Base-by-base conservation (phyloP, 2,329 filamentous ascomycete species). In the Pyrenophora tritici-repentis region DNA sequence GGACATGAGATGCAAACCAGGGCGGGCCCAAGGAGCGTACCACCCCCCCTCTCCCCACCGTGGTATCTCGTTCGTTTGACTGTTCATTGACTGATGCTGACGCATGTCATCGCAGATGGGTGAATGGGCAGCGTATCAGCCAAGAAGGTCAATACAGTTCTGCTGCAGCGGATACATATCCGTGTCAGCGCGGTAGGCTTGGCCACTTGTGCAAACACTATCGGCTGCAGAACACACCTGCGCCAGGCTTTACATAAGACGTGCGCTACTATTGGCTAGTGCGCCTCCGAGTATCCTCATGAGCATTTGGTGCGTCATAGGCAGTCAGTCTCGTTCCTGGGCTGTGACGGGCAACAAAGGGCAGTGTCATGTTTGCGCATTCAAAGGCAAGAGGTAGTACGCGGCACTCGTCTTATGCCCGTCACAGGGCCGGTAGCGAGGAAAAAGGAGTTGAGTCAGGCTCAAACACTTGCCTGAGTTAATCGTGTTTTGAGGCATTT, bases 401-500 rank as follows among this genome's bases (percentile, higher is more conserved):
- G 20, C 37, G 20, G 37, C 34, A 18, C 34, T 14, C 6, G 31
- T 17, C n/a, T n/a, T 4, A 9, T 24, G 22, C 8, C 6, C 22
- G 8, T 7, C 22, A 24, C 22, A 3, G 8, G 22, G 22, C 22
- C 3, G 6, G 26, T 10, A 12, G 26, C 10, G 26, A 12, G 26
- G 2, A 29, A 12, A 3, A 10, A 13, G 9, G 26, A 13, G 4
- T 12, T 12, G 26, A 29, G 26, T 12, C 26, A n/a, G 46, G 17
- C 17, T 31, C 46, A 48, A 16, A 36, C 35, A 34, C n/a, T 16
- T 29, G 17, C 26, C 14, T 26, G 43, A 40, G 18, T 13, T n/a
- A 3, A 43, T 13, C 31, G 44, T 41, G 45, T 57, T 29, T 51
- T 64, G 63, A 61, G 63, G 57, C 58, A 66, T 64, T 66, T 66